These are phyloP conservation scores for Chrysanthemum lavandulifolium DNA, from an alignment of 129 eudicot species.

Conservation along the genomic window DNA sequence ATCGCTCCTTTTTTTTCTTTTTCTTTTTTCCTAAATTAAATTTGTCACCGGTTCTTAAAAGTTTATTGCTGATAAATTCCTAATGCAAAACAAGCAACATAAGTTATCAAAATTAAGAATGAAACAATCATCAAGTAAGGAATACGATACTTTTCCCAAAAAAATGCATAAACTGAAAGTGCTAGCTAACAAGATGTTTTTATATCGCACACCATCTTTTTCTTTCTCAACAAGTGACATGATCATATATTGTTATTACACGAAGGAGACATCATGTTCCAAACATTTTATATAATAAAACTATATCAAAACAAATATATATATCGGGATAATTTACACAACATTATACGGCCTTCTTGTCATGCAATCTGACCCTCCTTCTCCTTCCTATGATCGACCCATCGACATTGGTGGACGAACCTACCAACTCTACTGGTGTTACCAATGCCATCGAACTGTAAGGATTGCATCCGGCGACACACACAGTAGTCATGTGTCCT, in stretches of 20 bases:
- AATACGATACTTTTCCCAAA: constrained; percentile 31
- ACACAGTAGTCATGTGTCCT: constrained; percentile 49
- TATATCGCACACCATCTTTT: constrained; percentile 31
- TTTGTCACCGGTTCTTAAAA: too few species aligned
- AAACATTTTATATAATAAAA: constrained; percentile 16
- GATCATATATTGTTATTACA: background rate
- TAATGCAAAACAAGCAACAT: background rate
- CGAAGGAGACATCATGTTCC: constrained; percentile 15
- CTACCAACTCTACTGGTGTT: constrained; percentile 80
- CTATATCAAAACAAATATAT: background rate
- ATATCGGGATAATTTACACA: background rate
- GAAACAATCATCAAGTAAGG: constrained; percentile 22
- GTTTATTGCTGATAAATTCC: too few species aligned
- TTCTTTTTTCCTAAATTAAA: too few species aligned
- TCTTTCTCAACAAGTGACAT: constrained; percentile 33
- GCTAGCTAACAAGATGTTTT: background rate
- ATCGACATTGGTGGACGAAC: constrained; percentile 33
- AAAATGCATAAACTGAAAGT: constrained; percentile 4
- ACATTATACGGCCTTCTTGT: constrained; percentile 2
- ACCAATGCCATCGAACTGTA: constrained; percentile 75
- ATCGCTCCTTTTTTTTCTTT: too few species aligned
- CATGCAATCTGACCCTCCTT: constrained; percentile 25
- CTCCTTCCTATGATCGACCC: constrained; percentile 18
- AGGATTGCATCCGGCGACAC: constrained; percentile 45
- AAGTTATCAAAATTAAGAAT: background rate